phyloP scores from a whole-genome alignment of 176 grass and related monocot genomes.

The Paspalum vaginatum region DNA sequence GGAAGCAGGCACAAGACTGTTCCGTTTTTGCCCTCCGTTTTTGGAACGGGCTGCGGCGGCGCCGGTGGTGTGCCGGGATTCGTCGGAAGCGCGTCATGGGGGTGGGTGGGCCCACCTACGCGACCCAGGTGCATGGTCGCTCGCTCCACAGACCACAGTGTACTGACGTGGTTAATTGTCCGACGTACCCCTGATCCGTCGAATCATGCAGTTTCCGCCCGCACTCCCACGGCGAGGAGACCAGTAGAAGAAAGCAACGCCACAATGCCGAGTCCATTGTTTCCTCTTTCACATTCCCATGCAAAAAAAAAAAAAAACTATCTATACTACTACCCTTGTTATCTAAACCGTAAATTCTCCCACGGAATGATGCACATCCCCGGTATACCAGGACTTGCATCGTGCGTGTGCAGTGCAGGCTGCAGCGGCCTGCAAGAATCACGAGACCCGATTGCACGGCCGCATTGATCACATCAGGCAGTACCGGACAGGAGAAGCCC shows the following conservation, averaged over 20 bases:
- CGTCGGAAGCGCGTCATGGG: neutral
- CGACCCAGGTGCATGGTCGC: neutral
- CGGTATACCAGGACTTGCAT: neutral
- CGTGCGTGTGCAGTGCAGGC: neutral
- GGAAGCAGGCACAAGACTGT: neutral
- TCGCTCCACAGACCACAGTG: neutral
- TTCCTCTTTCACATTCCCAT: neutral
- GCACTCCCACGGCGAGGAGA: neutral
- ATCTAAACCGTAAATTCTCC: neutral
- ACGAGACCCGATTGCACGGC: neutral
- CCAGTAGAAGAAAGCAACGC: neutral
- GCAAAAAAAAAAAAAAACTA: neutral
- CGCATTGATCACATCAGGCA: neutral
- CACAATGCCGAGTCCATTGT: neutral
- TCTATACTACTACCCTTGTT: neutral
- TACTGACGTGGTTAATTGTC: constrained; percentile 22
- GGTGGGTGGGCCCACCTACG: neutral
- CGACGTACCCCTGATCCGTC: neutral
- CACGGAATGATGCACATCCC: neutral
- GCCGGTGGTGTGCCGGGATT: neutral
- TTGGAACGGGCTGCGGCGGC: neutral
- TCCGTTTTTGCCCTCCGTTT: constrained; percentile 46
- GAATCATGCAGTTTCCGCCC: neutral
- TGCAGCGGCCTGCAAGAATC: neutral
- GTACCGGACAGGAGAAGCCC: neutral